Percentiles rank a stretch among this genome's conserved stretches.
Evolutionary conservation across 1,139 yeast genomes (phyloP).

Genomic region (Yamadazyma kanchanaburiensis): DNA sequence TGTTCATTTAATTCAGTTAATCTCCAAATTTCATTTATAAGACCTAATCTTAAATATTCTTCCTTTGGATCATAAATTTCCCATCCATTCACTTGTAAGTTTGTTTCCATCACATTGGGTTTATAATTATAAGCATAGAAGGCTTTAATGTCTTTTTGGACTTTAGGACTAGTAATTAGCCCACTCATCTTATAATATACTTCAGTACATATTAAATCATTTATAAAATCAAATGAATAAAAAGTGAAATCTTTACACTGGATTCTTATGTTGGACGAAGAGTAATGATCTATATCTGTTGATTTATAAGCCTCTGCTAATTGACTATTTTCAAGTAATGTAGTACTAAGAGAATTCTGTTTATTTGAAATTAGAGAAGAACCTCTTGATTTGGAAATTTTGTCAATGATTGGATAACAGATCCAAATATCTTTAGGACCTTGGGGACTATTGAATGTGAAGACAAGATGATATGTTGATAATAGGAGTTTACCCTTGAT

Average conservation of each 20-base stretch:
- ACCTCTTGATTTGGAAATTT: constrained; percentile 59
- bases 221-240: constrained; percentile 69
- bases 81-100: constrained; percentile 66
- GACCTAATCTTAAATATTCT: constrained; percentile 70
- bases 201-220: constrained; percentile 59
- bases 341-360: constrained; percentile 7
- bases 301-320: constrained; percentile 14
- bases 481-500: constrained; percentile 69
- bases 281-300: constrained; percentile 34
- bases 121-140: constrained; percentile 47
- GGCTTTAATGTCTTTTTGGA: constrained; percentile 37
- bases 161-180: constrained; percentile 45
- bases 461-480: constrained; percentile 85
- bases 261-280: constrained; percentile 58
- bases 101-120: constrained; percentile 61
- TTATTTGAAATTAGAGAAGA: constrained; percentile 31
- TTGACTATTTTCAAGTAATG: constrained; percentile 9
- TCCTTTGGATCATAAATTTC: constrained; percentile 52
- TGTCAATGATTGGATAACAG: constrained; percentile 82
- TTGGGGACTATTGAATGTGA: constrained; percentile 34
- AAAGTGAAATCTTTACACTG: constrained; percentile 88
- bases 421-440: constrained; percentile 75
- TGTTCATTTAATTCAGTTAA: constrained; percentile 59
- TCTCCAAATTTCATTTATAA: constrained; percentile 58
- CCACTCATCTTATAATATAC: constrained; percentile 71